Evolutionary conservation across 2,329 filamentous ascomycete species (phyloP).

Genomic region (Colletotrichum camelliae): DNA sequence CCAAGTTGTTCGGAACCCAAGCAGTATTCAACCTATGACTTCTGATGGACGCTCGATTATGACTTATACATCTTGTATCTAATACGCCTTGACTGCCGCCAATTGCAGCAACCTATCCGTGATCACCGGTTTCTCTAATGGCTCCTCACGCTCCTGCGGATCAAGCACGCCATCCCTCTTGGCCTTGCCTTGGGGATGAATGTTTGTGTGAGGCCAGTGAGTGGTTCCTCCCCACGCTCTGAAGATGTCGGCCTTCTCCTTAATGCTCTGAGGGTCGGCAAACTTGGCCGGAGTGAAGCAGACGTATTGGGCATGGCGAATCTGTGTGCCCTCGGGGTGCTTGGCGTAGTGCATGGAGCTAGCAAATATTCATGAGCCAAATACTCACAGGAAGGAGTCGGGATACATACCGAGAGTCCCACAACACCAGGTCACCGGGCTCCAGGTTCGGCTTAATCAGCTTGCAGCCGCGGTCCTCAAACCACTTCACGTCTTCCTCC

Average conservation of each 20-base stretch:
- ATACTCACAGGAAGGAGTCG: background rate
- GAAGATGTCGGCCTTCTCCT: constrained; percentile 26
- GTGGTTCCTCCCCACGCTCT: constrained; percentile 28
- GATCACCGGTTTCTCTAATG: constrained; percentile 28
- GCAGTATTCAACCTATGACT: background rate
- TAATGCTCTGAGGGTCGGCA: constrained; percentile 32
- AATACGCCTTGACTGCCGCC: constrained; percentile 27
- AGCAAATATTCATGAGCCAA: background rate
- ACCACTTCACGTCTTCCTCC: constrained; percentile 37
- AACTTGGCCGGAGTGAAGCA: constrained; percentile 40
- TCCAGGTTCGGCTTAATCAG: constrained; percentile 22
- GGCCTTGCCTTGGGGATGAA: constrained; percentile 29
- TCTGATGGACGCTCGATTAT: background rate
- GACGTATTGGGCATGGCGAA: constrained; percentile 39
- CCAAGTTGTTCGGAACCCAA: background rate
- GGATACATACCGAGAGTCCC: constrained; percentile 28
- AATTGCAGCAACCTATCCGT: constrained; percentile 31
- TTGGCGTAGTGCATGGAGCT: constrained; percentile 25
- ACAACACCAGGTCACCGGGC: constrained; percentile 36
- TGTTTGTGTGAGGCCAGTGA: constrained; percentile 41
- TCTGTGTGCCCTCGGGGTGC: constrained; percentile 36
- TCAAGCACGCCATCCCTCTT: constrained; percentile 23
- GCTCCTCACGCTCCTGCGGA: constrained; percentile 36
- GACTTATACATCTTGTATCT: background rate
- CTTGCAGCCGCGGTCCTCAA: constrained; percentile 23